Evolutionary conservation across 2,329 filamentous ascomycete genomes (phyloP).

Genomic region (Monosporascus ibericus): DNA sequence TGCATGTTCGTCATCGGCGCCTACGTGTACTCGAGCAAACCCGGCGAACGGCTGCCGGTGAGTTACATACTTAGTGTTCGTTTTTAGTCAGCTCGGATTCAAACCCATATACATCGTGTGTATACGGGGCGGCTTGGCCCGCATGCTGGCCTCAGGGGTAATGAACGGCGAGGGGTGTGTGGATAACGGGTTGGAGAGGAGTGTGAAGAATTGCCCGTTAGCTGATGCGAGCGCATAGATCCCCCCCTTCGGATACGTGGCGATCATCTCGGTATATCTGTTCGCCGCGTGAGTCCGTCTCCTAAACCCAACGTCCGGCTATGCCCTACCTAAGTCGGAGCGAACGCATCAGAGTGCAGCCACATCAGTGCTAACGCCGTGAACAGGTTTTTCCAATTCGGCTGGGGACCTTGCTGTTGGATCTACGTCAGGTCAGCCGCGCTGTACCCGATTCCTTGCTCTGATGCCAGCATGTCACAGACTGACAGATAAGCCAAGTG

Average conservation of each 20-base stretch:
- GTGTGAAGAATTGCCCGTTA: too few species aligned
- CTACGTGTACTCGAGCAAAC: slow-evolving; percentile 59
- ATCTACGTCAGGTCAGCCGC: slow-evolving; percentile 46
- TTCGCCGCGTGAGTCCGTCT: slow-evolving; percentile 47
- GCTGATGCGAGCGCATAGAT: slow-evolving; percentile 28
- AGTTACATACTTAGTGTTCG: slow-evolving; percentile 5
- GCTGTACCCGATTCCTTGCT: neutral
- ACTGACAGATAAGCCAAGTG: slow-evolving; percentile 29
- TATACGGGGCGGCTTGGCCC: too few species aligned
- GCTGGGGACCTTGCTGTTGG: slow-evolving; percentile 69
- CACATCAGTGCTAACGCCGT: neutral
- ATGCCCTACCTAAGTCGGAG: slow-evolving; percentile 8
- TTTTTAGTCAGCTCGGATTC: neutral
- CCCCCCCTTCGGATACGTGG: slow-evolving; percentile 61
- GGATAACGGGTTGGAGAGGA: too few species aligned
- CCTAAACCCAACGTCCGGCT: neutral
- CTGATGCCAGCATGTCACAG: too few species aligned
- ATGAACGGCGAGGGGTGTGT: too few species aligned
- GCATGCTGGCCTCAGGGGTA: too few species aligned
- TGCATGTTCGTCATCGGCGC: slow-evolving; percentile 68
- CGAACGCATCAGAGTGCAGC: too few species aligned
- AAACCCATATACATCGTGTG: too few species aligned
- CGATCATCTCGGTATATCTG: slow-evolving; percentile 65
- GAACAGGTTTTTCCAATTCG: slow-evolving; percentile 53
- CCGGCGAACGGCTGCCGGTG: slow-evolving; percentile 42